Percentiles rank a stretch among this genome's conserved stretches.
phyloP scores from a whole-genome alignment of 768 basidiomycete genomes.

The Lentinus tigrinus region DNA sequence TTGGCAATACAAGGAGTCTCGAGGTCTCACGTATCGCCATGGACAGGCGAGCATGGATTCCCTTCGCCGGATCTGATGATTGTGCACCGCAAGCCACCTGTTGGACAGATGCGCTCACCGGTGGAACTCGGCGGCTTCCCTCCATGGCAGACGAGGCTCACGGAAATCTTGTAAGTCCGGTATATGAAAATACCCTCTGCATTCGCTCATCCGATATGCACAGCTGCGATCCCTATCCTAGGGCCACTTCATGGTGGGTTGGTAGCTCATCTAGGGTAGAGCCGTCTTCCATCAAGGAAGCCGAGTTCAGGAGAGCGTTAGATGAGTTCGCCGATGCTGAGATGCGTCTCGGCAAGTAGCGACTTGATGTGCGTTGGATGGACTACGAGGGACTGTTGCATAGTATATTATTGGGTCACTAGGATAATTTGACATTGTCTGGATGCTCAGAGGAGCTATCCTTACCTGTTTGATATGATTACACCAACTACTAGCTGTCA shows the following conservation, averaged over 20 bases:
- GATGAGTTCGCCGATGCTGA: conserved; percentile 74
- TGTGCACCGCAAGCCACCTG: conserved; percentile 54
- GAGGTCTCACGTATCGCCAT: not conserved
- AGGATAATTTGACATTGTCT: not conserved
- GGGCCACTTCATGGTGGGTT: too few relatives aligned
- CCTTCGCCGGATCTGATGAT: conserved; percentile 77
- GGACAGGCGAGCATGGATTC: conserved; percentile 49
- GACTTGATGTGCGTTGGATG: not conserved
- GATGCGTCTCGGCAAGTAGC: conserved; percentile 75
- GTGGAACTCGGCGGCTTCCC: conserved; percentile 76
- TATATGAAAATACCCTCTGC: conserved; percentile 1
- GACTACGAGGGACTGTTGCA: not conserved
- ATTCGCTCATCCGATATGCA: not conserved
- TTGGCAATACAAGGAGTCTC: not conserved
- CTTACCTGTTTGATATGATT: too few relatives aligned
- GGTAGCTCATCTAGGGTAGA: not conserved
- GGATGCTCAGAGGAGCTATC: too few relatives aligned
- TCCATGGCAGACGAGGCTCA: conserved; percentile 82
- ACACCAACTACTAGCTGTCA: too few relatives aligned
- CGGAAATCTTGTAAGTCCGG: conserved; percentile 70
- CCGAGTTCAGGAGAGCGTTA: conserved; percentile 64
- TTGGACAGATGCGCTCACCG: conserved; percentile 39
- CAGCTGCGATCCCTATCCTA: too few relatives aligned
- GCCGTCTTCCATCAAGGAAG: conserved; percentile 33
- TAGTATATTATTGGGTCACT: not conserved